Conservation (phyloP, 805 yeast genomes). For the Suhomyces xylopsoci region DNA sequence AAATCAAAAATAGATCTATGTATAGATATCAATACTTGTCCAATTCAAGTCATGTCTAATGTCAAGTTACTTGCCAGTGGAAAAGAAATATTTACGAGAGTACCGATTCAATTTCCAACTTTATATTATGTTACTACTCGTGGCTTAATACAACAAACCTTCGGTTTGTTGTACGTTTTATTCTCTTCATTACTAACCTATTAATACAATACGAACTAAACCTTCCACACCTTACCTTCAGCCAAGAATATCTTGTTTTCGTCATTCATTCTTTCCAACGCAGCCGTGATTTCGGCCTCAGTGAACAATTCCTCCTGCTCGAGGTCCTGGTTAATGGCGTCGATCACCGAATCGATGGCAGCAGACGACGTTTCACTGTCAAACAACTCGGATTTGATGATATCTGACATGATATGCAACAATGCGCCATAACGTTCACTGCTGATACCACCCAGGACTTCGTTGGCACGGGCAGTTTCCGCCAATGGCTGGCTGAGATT, state of each 20-base stretch:
- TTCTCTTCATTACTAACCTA: too few species aligned
- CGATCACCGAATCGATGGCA: conserved; percentile 28
- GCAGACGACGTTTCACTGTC: conserved; percentile 32
- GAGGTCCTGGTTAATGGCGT: conserved; percentile 31
- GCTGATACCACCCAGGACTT: conserved; percentile 22
- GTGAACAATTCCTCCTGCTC: conserved; percentile 40
- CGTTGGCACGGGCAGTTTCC: conserved; percentile 21
- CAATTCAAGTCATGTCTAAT: too few species aligned
- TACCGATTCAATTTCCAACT: too few species aligned
- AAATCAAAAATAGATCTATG: too few species aligned
- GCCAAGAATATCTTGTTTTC: conserved; percentile 37
- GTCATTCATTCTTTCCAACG: conserved; percentile 29
- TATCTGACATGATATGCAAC: conserved; percentile 28
- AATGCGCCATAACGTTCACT: conserved; percentile 31
- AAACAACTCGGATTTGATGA: conserved; percentile 32
- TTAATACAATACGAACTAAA: not conserved
- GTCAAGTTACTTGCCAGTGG: too few species aligned
- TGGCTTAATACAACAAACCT: too few species aligned
- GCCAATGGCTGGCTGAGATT: conserved; percentile 19
- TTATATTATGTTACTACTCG: too few species aligned
- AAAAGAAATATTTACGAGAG: too few species aligned
- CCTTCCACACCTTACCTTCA: conserved; percentile 32
- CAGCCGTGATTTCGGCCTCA: conserved; percentile 28
- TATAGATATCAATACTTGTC: too few species aligned
- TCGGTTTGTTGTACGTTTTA: too few species aligned